Base-by-base conservation (phyloP, 257 asterid species). In the Vinca minor region DNA sequence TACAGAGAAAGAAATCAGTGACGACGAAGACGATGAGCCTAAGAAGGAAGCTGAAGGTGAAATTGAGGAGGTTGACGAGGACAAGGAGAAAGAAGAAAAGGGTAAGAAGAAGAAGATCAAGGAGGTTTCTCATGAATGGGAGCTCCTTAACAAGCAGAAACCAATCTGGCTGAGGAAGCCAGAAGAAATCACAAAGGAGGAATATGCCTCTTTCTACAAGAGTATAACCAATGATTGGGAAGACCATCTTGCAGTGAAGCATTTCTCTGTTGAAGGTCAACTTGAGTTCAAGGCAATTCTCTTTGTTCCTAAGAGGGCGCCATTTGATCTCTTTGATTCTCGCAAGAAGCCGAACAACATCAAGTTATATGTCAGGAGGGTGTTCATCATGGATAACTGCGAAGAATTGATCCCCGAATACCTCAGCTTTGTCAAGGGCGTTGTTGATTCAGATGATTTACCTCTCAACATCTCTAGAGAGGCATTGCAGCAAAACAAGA, bases 161-260 rank as follows among this genome's bases (percentile, higher is more conserved):
- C 96, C 94, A 1, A 85, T 88, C 20, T 88, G 96, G 94, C 79
- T 87, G 64, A 84, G 94, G 18, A 87, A 87, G 50, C 89, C 96
- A 0, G 96, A 87, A 56, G 96, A 87, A 28, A 85, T 87, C 20
- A 76, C 93, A 1, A 85, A 85, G 73, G 94, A 85, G 0, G 95
- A 87, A 18, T 88, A 88, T 4, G 94, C 91, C n/a, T 63, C 96
- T 0, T 88, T 87, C 79, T 87, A 87, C 79, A 85, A 85, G 83
- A 87, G 94, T 78, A 29, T 87, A 61, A 87, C 96, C 0, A 85
- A 87, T 35, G 96, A 87, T 31, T 87, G 96, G 96, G 94, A 87
- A 62, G 96, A 87, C 0, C 94, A 88, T 49, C 94, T 88, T 26
- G 94, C 94, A 4, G 96, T 88, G 34, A 84, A 88, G 63, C 94